Evolutionary conservation across 2,329 filamentous ascomycete species (phyloP), one percentile per base, ranked within the genome.

Genomic region (Ophiostoma australiae): DNA sequence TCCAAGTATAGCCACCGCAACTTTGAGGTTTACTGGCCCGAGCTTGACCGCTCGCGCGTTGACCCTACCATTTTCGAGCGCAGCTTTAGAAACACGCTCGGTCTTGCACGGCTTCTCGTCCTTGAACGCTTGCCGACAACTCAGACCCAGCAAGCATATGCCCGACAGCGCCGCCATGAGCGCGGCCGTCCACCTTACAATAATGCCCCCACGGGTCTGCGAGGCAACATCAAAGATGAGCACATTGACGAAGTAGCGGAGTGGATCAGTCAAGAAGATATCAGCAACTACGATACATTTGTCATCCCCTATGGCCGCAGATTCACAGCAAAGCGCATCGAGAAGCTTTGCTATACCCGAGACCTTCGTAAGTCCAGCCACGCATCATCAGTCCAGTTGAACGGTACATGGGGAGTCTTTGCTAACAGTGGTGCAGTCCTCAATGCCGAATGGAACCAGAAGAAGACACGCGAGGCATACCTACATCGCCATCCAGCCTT

Each of bases 21-120:
- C 20, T 97, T 97, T 74, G 93, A 97, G 79, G 87, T 94, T 0
- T 90, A 91, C 78, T 97, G 91, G 89, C 85, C 90, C 1, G 83
- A 88, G 11, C 83, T 96, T 17, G 90, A 95, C 73, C 87, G 92
- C 23, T 86, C 86, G n/a, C 86, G 87, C 13, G 82, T 97, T 70
- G 92, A 97, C 75, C 93, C 93, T 5, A 96, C 92, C 31, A 93
- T 97, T 68, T 96, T 91, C 73, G 93, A 97, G 79, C 84, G 93
- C 68, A 92, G 89, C 71, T 96, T 96, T 75, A 84, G 84, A 68
- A 84, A 91, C 55, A 93, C 91, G 0, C 83, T 92, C 33, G 93
- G 93, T 1, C 85, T 97, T 27, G 92, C 93, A 35, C 85, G 93
- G 66, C 84, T 97, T 1, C 83, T 97, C 7, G 89, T 97, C 7